Conservation (phyloP, 2,329 filamentous ascomycete genomes). For the Lasiodiplodia gonubiensis region DNA sequence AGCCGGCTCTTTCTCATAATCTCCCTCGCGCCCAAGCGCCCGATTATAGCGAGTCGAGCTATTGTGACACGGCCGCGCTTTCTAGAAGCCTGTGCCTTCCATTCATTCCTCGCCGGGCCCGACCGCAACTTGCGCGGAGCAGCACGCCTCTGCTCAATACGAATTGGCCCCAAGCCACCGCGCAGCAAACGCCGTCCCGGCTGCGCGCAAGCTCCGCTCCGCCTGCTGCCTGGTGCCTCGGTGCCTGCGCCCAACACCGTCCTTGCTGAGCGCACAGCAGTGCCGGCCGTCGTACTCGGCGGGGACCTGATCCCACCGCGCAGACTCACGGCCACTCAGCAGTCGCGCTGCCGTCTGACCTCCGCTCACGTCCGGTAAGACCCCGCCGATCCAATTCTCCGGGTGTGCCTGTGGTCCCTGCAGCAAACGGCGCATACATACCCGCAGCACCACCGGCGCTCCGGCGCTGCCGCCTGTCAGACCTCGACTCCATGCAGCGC, state of each 20-base stretch:
- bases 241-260: neutral
- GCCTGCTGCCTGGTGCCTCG: neutral
- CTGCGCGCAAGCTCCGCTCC: neutral
- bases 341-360: neutral
- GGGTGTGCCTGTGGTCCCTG: conserved; percentile 24
- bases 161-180: conserved; percentile 14
- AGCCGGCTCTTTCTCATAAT: conserved; percentile 1
- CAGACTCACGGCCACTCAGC: conserved; percentile 21
- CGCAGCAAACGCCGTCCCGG: conserved; percentile 5
- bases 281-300: neutral
- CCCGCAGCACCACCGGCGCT: conserved; percentile 6
- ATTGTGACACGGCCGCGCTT: conserved; percentile 4
- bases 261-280: neutral
- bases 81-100: conserved; percentile 15
- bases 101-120: conserved; percentile 1
- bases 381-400: conserved; percentile 19
- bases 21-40: conserved; percentile 14
- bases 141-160: conserved; percentile 4
- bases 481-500: conserved; percentile 17
- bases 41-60: neutral
- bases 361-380: conserved; percentile 20
- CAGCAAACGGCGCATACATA: conserved; percentile 13
- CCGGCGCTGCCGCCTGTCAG: conserved; percentile 14
- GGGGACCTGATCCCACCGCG: neutral
- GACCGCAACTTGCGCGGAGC: neutral